A percentile compares a stretch with the other conserved stretches of the same genome.
These are phyloP conservation scores for Cyberlindnera maclurae DNA, from an alignment of 805 yeast species.

Conservation along the genomic window DNA sequence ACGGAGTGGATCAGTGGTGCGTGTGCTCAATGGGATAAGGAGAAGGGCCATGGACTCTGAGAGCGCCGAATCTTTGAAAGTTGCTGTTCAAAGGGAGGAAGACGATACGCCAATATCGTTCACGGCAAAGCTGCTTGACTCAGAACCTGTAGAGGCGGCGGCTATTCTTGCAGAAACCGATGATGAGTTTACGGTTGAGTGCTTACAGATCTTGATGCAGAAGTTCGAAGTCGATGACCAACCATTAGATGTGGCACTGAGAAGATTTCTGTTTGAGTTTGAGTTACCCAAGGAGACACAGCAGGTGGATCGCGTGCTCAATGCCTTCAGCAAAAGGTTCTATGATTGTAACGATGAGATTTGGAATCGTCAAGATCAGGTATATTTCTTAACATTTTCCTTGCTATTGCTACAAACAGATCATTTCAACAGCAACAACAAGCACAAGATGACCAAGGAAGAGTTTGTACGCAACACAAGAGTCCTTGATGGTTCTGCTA, in stretches of 20 bases:
- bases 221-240: constrained; percentile 43
- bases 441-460: constrained; percentile 54
- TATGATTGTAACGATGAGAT: constrained; percentile 20
- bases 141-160: constrained; percentile 26
- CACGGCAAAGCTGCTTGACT: constrained; percentile 20
- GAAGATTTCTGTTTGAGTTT: constrained; percentile 50
- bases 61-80: constrained; percentile 3
- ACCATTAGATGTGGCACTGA: constrained; percentile 60
- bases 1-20: constrained; percentile 31
- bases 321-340: constrained; percentile 48
- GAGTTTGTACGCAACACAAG: constrained; percentile 50
- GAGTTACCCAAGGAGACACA: constrained; percentile 68
- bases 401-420: constrained; percentile 71
- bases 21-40: constrained; percentile 4
- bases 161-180: constrained; percentile 24
- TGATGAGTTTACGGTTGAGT: constrained; percentile 21
- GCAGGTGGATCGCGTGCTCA: constrained; percentile 64
- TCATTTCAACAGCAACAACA: constrained; percentile 59
- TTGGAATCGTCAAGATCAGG: constrained; percentile 40
- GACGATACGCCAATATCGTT: constrained; percentile 25
- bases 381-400: constrained; percentile 58
- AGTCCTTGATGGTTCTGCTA: constrained; percentile 22
- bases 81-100: constrained; percentile 14
- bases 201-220: constrained; percentile 24
- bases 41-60: constrained; percentile 1